Evolutionary conservation across 2,329 filamentous ascomycete genomes (phyloP).

Genomic region (Coniochaeta ligniaria): DNA sequence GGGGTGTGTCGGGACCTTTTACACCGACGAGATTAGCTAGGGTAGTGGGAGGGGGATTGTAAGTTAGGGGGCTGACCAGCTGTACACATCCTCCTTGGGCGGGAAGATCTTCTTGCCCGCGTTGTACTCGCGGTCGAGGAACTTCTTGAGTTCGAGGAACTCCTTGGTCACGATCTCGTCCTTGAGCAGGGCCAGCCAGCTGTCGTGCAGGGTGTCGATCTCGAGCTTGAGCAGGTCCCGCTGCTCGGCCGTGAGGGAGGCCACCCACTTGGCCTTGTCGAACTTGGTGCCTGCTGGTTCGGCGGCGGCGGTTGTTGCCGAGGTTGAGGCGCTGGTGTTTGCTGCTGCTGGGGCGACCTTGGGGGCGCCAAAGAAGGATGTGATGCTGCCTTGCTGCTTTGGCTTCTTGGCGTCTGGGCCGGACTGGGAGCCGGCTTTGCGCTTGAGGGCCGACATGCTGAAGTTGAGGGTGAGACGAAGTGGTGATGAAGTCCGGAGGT

Average conservation of each 20-base stretch:
- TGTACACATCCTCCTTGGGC: constrained; percentile 83
- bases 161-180: constrained; percentile 73
- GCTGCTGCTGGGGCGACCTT: constrained; percentile 32
- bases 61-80: constrained; percentile 58
- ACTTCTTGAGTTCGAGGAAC: constrained; percentile 83
- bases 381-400: constrained; percentile 80
- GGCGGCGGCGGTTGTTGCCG: constrained; percentile 15
- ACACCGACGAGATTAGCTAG: neutral
- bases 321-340: constrained; percentile 11
- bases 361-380: constrained; percentile 77
- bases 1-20: constrained; percentile 93
- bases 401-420: constrained; percentile 28
- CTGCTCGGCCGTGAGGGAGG: constrained; percentile 71
- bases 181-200: constrained; percentile 84
- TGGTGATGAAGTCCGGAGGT: neutral
- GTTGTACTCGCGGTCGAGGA: constrained; percentile 70
- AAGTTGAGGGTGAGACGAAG: neutral
- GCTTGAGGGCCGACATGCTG: constrained; percentile 47
- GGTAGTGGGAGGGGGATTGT: neutral
- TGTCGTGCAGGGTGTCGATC: constrained; percentile 85
- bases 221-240: constrained; percentile 77
- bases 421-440: constrained; percentile 49
- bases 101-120: constrained; percentile 77
- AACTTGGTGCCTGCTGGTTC: constrained; percentile 47
- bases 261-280: constrained; percentile 87